A percentile compares a stretch with the other conserved stretches of the same genome.
Conservation (phyloP, 306 rosid species). For the Vigna mungo region DNA sequence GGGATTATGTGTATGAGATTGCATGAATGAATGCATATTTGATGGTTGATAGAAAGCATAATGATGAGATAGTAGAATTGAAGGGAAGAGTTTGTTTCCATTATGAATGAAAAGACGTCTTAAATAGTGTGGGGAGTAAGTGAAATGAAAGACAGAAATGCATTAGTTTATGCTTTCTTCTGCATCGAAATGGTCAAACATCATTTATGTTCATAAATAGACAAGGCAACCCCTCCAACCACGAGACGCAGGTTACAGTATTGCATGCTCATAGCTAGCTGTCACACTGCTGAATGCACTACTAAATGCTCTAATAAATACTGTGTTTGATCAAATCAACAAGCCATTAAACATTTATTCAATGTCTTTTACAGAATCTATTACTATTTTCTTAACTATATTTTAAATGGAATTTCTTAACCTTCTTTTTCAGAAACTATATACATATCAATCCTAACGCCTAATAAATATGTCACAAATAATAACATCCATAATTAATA, state of each 20-base stretch:
- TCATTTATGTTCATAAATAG: conserved; percentile 43
- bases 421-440: too few species aligned
- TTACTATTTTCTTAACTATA: too few species aligned
- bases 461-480: too few species aligned
- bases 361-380: too few species aligned
- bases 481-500: neutral
- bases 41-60: neutral
- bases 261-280: conserved; percentile 33
- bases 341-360: too few species aligned
- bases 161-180: neutral
- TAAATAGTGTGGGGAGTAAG: neutral
- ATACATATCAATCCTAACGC: too few species aligned
- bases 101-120: neutral
- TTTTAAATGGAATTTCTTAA: too few species aligned
- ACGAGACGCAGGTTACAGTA: too few species aligned
- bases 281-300: conserved; percentile 9
- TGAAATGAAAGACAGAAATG: neutral
- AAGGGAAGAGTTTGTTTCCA: neutral
- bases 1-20: too few species aligned
- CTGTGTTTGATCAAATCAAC: neutral
- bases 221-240: neutral
- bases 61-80: neutral
- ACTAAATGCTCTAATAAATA: neutral
- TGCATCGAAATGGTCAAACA: conserved; percentile 15
- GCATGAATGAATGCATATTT: neutral